phyloP scores from a whole-genome alignment of 371 early-diverging fungal genomes.

The Dinochytrium kinnereticum region DNA sequence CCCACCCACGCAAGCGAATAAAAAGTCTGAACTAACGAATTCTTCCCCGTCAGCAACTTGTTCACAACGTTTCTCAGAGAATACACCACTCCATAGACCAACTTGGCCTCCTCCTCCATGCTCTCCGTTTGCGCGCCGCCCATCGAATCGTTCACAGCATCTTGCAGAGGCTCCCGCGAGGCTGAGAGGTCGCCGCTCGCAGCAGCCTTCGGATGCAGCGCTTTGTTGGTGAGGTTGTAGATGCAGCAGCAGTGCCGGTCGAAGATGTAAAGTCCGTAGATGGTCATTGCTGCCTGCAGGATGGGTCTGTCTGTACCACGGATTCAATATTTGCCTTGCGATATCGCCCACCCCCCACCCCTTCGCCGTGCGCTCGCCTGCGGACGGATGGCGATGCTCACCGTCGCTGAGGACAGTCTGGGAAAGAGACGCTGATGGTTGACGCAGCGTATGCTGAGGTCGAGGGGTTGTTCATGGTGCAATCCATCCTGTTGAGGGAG shows the following conservation, averaged over 20 bases:
- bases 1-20: conserved; percentile 22
- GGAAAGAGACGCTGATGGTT: too few species aligned
- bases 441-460: too few species aligned
- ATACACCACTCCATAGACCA: conserved; percentile 91
- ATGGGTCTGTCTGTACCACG: background rate
- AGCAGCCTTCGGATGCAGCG: background rate
- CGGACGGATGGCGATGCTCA: too few species aligned
- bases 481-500: too few species aligned
- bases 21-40: conserved; percentile 22
- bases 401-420: too few species aligned
- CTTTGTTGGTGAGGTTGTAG: conserved; percentile 66
- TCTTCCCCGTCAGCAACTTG: conserved; percentile 61
- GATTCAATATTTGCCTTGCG: background rate
- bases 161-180: background rate
- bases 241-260: conserved; percentile 92
- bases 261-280: conserved; percentile 89
- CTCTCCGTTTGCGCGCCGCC: conserved; percentile 21
- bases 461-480: too few species aligned
- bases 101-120: conserved; percentile 87
- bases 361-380: too few species aligned
- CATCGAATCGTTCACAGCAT: conserved; percentile 11
- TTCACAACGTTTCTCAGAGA: conserved; percentile 86
- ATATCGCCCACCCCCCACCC: too few species aligned
- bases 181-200: background rate
- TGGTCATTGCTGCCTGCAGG: background rate